These are phyloP conservation scores for Emergomyces pasteurianus DNA, from an alignment of 2,329 filamentous ascomycete genomes.

Conservation along the genomic window DNA sequence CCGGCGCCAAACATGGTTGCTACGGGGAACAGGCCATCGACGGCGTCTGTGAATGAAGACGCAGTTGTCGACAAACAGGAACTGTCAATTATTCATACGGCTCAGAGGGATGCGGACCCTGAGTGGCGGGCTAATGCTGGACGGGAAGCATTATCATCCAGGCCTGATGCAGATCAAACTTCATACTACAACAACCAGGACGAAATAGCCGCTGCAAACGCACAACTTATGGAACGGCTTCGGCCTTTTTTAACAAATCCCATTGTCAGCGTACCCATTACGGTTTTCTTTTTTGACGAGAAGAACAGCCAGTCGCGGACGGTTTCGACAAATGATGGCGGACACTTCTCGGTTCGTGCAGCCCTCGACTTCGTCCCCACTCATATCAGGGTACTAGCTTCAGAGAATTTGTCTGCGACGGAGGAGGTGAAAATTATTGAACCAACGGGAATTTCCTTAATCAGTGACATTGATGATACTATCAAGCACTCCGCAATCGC, in stretches of 20 bases:
- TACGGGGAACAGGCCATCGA: slow-evolving; percentile 34
- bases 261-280: slow-evolving; percentile 64
- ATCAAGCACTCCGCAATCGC: slow-evolving; percentile 91
- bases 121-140: slow-evolving; percentile 40
- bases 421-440: slow-evolving; percentile 69
- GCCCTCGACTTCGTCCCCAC: slow-evolving; percentile 84
- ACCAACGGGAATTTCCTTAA: slow-evolving; percentile 71
- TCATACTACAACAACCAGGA: slow-evolving; percentile 50
- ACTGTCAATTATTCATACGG: slow-evolving; percentile 60
- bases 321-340: slow-evolving; percentile 72
- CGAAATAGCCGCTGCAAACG: slow-evolving; percentile 69
- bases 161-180: slow-evolving; percentile 34
- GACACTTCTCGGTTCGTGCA: slow-evolving; percentile 73
- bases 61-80: slow-evolving; percentile 64
- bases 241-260: slow-evolving; percentile 84
- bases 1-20: slow-evolving; percentile 46
- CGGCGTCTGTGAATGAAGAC: slow-evolving; percentile 41
- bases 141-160: slow-evolving; percentile 17
- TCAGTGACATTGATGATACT: slow-evolving; percentile 96
- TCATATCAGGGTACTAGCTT: slow-evolving; percentile 74
- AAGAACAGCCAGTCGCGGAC: slow-evolving; percentile 70
- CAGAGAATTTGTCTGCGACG: slow-evolving; percentile 69
- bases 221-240: slow-evolving; percentile 75
- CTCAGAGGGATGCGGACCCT: slow-evolving; percentile 57
- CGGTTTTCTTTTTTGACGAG: slow-evolving; percentile 91